These are phyloP conservation scores for Cercospora sp. DNA, from an alignment of 2,329 filamentous ascomycete species.

Conservation along the genomic window DNA sequence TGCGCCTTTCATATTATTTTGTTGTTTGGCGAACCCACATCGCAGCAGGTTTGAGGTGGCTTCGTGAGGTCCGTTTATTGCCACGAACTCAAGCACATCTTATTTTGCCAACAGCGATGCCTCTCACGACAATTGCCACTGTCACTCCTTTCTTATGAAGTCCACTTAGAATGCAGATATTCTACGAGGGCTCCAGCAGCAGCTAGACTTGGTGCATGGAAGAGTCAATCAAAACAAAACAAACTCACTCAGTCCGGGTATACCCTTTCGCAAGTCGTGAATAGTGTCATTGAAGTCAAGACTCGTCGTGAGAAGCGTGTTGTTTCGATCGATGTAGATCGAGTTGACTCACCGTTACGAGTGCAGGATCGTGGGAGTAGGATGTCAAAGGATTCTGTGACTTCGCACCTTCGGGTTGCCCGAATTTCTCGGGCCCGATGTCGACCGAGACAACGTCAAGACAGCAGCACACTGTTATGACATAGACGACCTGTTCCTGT, in stretches of 20 bases:
- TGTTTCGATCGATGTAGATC: neutral
- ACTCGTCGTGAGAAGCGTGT: neutral
- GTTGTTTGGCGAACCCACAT: neutral
- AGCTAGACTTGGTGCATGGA: neutral
- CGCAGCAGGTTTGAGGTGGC: neutral
- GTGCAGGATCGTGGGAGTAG: neutral
- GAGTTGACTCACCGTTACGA: neutral
- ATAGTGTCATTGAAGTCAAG: neutral
- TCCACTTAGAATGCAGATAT: neutral
- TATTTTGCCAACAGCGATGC: neutral
- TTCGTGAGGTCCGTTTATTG: neutral
- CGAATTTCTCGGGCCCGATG: neutral
- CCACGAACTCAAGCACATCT: neutral
- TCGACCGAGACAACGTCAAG: neutral
- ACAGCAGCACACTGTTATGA: neutral
- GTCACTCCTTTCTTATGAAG: too few relatives aligned
- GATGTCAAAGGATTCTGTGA: neutral
- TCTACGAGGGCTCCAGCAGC: neutral
- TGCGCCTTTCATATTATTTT: neutral
- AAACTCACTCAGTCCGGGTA: neutral
- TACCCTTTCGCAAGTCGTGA: neutral
- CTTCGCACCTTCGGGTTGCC: neutral
- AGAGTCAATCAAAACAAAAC: neutral
- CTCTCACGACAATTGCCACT: neutral
- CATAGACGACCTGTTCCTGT: neutral